phyloP scores from a whole-genome alignment of 345 rosid species.

The Eucalyptus victrix region DNA sequence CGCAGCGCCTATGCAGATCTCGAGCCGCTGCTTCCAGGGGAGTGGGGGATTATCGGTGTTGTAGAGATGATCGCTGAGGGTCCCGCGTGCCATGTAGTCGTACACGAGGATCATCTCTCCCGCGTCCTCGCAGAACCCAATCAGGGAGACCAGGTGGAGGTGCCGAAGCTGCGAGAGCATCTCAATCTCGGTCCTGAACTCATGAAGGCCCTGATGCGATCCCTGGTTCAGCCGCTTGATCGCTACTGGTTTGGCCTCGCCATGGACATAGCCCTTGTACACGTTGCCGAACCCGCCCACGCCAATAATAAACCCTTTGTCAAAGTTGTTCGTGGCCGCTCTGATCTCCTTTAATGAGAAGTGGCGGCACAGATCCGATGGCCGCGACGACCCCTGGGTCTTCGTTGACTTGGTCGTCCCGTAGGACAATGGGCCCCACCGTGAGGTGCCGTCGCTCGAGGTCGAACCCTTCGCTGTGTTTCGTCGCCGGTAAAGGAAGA shows the following conservation, averaged over 20 bases:
- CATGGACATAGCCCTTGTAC: conserved; percentile 9
- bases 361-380: conserved; percentile 11
- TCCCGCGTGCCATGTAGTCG: conserved; percentile 17
- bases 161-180: conserved; percentile 23
- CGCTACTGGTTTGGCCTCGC: conserved; percentile 7
- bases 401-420: background rate
- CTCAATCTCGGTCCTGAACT: conserved; percentile 26
- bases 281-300: conserved; percentile 29
- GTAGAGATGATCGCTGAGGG: conserved; percentile 13
- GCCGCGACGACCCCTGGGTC: conserved; percentile 1
- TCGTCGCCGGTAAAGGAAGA: background rate
- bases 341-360: conserved; percentile 29
- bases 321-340: conserved; percentile 11
- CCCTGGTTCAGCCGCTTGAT: conserved; percentile 19
- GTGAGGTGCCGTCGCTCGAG: background rate
- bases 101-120: conserved; percentile 33
- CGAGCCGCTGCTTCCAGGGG: conserved; percentile 21
- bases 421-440: background rate
- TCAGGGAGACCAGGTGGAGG: conserved; percentile 19
- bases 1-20: conserved; percentile 31
- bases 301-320: conserved; percentile 2
- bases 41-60: conserved; percentile 4
- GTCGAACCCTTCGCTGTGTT: background rate
- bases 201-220: conserved; percentile 18
- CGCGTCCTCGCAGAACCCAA: conserved; percentile 25